A percentile compares a stretch with the other conserved stretches of the same genome.
These are phyloP conservation scores for Colletotrichum limetticola DNA, from an alignment of 2,329 filamentous ascomycete genomes.

Conservation along the genomic window DNA sequence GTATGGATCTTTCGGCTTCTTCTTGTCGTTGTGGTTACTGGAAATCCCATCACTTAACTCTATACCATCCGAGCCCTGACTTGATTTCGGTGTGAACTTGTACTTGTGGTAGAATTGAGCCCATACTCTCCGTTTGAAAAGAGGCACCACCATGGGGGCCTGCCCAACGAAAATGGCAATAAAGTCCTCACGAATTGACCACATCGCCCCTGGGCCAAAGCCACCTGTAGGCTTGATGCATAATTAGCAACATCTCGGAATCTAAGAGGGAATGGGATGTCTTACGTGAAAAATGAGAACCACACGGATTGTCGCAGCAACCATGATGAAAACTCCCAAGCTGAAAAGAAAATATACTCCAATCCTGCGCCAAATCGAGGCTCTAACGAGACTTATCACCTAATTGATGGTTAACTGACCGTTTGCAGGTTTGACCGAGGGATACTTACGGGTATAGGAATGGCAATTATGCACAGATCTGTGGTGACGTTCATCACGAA, in stretches of 20 bases:
- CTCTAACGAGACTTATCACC: slow-evolving; percentile 43
- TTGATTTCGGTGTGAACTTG: slow-evolving; percentile 13
- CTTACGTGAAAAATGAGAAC: slow-evolving; percentile 44
- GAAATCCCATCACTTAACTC: slow-evolving; percentile 25
- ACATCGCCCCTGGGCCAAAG: slow-evolving; percentile 42
- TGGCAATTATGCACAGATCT: slow-evolving; percentile 47
- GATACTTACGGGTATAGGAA: slow-evolving; percentile 45
- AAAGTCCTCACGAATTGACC: slow-evolving; percentile 52
- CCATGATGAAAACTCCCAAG: slow-evolving; percentile 47
- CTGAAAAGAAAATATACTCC: slow-evolving; percentile 46
- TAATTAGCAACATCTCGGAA: background rate
- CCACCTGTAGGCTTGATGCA: slow-evolving; percentile 1
- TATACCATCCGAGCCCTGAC: slow-evolving; percentile 25
- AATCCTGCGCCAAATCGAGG: slow-evolving; percentile 42
- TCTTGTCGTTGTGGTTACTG: background rate
- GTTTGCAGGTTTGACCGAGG: accelerated
- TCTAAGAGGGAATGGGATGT: background rate
- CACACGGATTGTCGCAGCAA: slow-evolving; percentile 41
- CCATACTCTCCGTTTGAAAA: slow-evolving; percentile 41
- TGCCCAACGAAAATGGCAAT: slow-evolving; percentile 44
- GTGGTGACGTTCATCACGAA: slow-evolving; percentile 47
- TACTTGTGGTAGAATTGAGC: background rate
- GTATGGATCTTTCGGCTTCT: slow-evolving; percentile 37
- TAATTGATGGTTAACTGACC: background rate
- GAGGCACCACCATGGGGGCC: background rate